phyloP scores from a whole-genome alignment of 2,329 filamentous ascomycete species.

The Incumbomyces delicatus region DNA sequence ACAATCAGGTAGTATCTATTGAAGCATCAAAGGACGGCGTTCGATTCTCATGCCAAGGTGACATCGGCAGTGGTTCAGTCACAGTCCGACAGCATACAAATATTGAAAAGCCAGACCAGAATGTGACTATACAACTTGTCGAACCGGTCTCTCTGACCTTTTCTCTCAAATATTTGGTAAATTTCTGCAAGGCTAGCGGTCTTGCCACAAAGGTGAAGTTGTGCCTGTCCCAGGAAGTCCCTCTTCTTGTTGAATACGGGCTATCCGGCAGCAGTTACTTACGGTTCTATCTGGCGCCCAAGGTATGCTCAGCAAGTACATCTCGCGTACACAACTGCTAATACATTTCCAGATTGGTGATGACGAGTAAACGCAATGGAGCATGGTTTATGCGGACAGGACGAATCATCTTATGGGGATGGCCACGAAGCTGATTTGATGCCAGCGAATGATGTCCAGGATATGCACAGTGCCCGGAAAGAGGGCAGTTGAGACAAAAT shows the following conservation, averaged over 20 bases:
- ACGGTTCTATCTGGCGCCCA: conserved; percentile 95
- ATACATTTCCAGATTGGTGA: conserved; percentile 52
- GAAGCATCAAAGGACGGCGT: conserved; percentile 95
- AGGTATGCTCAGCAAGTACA: conserved; percentile 48
- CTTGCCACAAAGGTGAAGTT: conserved; percentile 77
- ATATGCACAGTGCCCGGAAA: neutral
- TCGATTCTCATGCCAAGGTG: conserved; percentile 85
- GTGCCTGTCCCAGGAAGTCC: conserved; percentile 91
- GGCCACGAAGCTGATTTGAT: no score
- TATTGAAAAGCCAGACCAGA: conserved; percentile 76
- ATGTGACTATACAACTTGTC: conserved; percentile 79
- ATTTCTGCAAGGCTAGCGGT: conserved; percentile 96
- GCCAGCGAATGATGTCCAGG: neutral
- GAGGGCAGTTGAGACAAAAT: no score
- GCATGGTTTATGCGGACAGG: neutral
- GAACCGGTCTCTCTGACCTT: conserved; percentile 94
- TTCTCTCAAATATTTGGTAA: conserved; percentile 97
- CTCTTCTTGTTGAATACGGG: conserved; percentile 85
- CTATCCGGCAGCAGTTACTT: conserved; percentile 75
- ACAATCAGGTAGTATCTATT: conserved; percentile 62
- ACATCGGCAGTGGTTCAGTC: conserved; percentile 92
- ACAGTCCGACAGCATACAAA: conserved; percentile 81
- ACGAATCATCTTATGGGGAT: neutral
- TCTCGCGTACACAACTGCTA: conserved; percentile 23
- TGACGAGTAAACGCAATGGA: conserved; percentile 33